Evolutionary conservation across 192 early-diverging fungal species (phyloP).

Genomic region (Rhizophagus clarus): DNA sequence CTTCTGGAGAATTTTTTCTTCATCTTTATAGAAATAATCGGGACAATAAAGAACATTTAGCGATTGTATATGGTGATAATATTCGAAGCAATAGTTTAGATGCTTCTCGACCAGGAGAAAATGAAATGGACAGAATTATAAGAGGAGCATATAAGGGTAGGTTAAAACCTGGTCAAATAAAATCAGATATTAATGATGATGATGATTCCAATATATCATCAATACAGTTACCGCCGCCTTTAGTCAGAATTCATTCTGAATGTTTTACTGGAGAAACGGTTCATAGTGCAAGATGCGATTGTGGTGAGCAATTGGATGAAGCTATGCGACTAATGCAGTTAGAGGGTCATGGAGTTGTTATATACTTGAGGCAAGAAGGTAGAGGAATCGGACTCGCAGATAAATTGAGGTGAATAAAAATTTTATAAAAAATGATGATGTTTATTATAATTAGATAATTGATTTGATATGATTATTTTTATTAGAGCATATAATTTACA

Average conservation of each 20-base stretch:
- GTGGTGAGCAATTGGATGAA: slow-evolving; percentile 91
- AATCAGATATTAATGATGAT: not conserved
- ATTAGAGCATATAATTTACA: slow-evolving; percentile 94
- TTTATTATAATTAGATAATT: not conserved
- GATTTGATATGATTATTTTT: slow-evolving; percentile 3
- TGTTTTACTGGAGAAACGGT: slow-evolving; percentile 98
- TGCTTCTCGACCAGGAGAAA: slow-evolving; percentile 64
- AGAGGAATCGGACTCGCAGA: slow-evolving; percentile 92
- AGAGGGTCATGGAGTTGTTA: slow-evolving; percentile 87
- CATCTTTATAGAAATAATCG: slow-evolving; percentile 83
- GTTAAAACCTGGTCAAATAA: slow-evolving; percentile 35
- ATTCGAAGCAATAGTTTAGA: slow-evolving; percentile 73
- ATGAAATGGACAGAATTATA: slow-evolving; percentile 73
- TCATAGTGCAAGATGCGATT: slow-evolving; percentile 89
- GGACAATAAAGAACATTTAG: slow-evolving; percentile 92
- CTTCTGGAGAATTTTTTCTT: slow-evolving; percentile 74
- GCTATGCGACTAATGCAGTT: slow-evolving; percentile 86
- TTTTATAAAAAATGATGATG: too few species aligned
- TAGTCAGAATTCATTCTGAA: slow-evolving; percentile 94
- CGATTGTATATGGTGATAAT: slow-evolving; percentile 90
- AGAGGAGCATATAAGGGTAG: slow-evolving; percentile 76
- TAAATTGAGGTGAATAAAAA: slow-evolving; percentile 75
- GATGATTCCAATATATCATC: not conserved
- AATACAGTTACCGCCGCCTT: slow-evolving; percentile 44
- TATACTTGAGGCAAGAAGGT: slow-evolving; percentile 96